These are phyloP conservation scores for Podosphaera leucotricha DNA, from an alignment of 2,329 filamentous ascomycete species.

Conservation along the genomic window DNA sequence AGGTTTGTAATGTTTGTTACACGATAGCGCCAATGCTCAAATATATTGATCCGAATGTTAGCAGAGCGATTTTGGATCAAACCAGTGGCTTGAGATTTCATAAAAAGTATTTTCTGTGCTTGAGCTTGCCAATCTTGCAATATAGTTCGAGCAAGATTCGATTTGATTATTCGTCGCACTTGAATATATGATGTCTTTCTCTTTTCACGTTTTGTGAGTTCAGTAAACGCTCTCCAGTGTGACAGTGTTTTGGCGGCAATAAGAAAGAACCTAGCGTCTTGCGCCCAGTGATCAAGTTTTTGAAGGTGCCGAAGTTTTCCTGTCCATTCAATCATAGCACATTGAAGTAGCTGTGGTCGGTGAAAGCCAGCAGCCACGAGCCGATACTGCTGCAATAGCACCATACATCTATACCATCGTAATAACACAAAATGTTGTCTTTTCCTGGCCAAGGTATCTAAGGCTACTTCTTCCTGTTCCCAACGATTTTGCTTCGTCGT, in stretches of 20 bases:
- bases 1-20: conserved; percentile 11
- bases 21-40: conserved; percentile 14
- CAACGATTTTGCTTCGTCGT: conserved; percentile 9
- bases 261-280: conserved; percentile 14
- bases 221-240: conserved; percentile 13
- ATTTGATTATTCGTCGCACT: conserved; percentile 13
- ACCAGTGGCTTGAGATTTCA: conserved; percentile 12
- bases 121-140: conserved; percentile 10
- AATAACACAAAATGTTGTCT: conserved; percentile 7
- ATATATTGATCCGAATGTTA: conserved; percentile 12
- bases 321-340: conserved; percentile 7
- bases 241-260: conserved; percentile 10
- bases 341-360: conserved; percentile 7
- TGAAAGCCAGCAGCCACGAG: conserved; percentile 7
- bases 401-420: conserved; percentile 9
- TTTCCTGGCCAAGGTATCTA: conserved; percentile 8
- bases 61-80: conserved; percentile 9
- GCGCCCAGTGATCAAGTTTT: conserved; percentile 9
- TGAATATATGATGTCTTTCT: conserved; percentile 12
- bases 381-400: conserved; percentile 7
- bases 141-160: conserved; percentile 10
- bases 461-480: conserved; percentile 10
- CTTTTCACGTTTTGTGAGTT: conserved; percentile 12
- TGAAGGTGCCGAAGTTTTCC: conserved; percentile 7
- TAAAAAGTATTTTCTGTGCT: conserved; percentile 9